These are phyloP conservation scores for Boletus sp. DNA, from an alignment of 768 basidiomycete genomes.

Conservation along the genomic window DNA sequence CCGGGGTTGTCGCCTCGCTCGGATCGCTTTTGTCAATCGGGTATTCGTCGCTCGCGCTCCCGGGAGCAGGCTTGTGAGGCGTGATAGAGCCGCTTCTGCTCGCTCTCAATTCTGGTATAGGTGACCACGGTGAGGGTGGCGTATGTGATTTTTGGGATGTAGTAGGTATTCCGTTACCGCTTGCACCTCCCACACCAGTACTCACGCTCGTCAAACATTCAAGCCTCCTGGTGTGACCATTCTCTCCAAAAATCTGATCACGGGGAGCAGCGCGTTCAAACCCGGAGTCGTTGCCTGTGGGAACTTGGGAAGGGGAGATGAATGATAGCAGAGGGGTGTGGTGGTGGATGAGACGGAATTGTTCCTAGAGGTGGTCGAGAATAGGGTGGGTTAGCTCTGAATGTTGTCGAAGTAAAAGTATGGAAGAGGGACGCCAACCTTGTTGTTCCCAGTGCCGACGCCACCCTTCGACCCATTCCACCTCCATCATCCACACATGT, in stretches of 20 bases:
- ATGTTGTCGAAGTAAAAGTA: neutral
- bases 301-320: conserved; percentile 76
- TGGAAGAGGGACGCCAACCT: neutral
- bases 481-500: neutral
- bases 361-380: conserved; percentile 1
- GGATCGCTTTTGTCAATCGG: conserved; percentile 34
- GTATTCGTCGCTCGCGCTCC: conserved; percentile 14
- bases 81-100: neutral
- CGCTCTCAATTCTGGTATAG: conserved; percentile 15
- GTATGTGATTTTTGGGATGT: conserved; percentile 4
- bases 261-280: too few species aligned
- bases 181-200: neutral
- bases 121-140: conserved; percentile 17
- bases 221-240: conserved; percentile 49
- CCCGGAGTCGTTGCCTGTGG: conserved; percentile 37
- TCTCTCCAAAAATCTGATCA: conserved; percentile 32
- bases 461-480: too few species aligned
- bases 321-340: conserved; percentile 34
- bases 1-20: too few species aligned
- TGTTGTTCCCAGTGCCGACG: too few species aligned
- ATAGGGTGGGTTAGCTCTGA: conserved; percentile 8
- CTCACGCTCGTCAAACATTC: conserved; percentile 13
- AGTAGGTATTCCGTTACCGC: too few species aligned
- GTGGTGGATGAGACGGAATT: conserved; percentile 60
- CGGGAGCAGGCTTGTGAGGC: neutral